These are phyloP conservation scores for Retiboletus flavoniger DNA, from an alignment of 1,284 basidiomycete species.

Conservation along the genomic window DNA sequence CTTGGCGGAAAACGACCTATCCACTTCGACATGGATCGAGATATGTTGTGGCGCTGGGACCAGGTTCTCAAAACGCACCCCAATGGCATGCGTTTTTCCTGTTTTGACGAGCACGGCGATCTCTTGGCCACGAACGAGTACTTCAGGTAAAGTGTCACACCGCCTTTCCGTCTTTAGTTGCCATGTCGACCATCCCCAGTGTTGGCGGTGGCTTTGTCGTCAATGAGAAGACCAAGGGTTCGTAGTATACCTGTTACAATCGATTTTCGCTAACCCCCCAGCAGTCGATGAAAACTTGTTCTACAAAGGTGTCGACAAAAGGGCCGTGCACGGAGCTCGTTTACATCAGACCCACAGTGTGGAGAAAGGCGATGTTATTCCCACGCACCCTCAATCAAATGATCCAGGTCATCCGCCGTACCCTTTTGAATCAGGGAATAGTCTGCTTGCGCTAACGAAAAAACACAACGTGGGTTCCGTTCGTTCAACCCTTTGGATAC, in stretches of 20 bases:
- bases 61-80: conserved; percentile 78
- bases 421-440: conserved; percentile 80
- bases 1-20: conserved; percentile 77
- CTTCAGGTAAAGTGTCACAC: conserved; percentile 53
- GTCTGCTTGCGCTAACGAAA: conserved; percentile 72
- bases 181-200: conserved; percentile 35
- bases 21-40: conserved; percentile 81
- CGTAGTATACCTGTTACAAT: background rate
- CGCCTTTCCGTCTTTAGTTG: background rate
- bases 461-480: conserved; percentile 72
- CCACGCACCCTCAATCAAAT: conserved; percentile 22
- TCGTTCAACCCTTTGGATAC: background rate
- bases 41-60: conserved; percentile 92
- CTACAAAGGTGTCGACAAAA: conserved; percentile 93
- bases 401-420: conserved; percentile 66
- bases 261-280: conserved; percentile 6
- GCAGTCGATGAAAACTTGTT: conserved; percentile 91
- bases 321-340: conserved; percentile 73
- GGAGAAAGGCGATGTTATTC: conserved; percentile 21
- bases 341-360: conserved; percentile 66
- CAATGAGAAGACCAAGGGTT: conserved; percentile 82
- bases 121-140: conserved; percentile 95
- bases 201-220: conserved; percentile 92
- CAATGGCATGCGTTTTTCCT: conserved; percentile 91
- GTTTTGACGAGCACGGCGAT: conserved; percentile 78